Percentiles rank a stretch among this genome's conserved stretches.
Conservation (phyloP, 176 grass and related monocot genomes). For the Luzula sylvatica region DNA sequence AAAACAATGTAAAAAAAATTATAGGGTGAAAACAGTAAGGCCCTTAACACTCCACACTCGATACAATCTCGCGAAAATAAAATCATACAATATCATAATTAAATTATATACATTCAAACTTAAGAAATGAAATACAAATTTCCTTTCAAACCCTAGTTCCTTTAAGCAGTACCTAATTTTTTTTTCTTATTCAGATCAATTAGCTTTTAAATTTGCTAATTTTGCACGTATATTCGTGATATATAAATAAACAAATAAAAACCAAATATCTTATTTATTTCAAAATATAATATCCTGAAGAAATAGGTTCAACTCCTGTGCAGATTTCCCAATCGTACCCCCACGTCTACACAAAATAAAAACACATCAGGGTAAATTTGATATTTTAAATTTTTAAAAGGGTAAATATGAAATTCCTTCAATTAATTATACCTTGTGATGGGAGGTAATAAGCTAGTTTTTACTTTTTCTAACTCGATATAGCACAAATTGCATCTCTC, state of each 20-base stretch:
- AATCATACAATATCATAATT: not conserved
- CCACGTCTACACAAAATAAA: constrained; percentile 23
- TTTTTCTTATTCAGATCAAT: not conserved
- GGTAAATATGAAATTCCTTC: not conserved
- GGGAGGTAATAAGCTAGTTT: constrained; percentile 15
- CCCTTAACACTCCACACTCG: not conserved
- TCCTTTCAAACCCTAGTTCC: constrained; percentile 5
- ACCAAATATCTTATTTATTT: constrained; percentile 6
- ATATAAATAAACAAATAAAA: not conserved
- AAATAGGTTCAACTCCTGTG: constrained; percentile 34
- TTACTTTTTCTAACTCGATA: constrained; percentile 43
- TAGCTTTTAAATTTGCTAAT: not conserved
- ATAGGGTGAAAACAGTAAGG: not conserved
- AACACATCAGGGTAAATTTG: not conserved
- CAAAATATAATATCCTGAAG: constrained; percentile 38
- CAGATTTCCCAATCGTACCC: constrained; percentile 46
- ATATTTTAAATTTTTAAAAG: not conserved
- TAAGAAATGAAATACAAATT: not conserved
- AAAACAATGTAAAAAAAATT: constrained; percentile 5
- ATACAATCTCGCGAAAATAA: not conserved
- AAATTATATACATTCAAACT: constrained; percentile 14
- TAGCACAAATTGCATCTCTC: constrained; percentile 49
- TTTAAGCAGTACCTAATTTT: not conserved
- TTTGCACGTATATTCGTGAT: not conserved
- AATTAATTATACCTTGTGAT: constrained; percentile 32